A percentile compares a stretch with the other conserved stretches of the same genome.
These are phyloP conservation scores for Funneliformis caledonium DNA, from an alignment of 371 early-diverging fungal species.

Conservation along the genomic window DNA sequence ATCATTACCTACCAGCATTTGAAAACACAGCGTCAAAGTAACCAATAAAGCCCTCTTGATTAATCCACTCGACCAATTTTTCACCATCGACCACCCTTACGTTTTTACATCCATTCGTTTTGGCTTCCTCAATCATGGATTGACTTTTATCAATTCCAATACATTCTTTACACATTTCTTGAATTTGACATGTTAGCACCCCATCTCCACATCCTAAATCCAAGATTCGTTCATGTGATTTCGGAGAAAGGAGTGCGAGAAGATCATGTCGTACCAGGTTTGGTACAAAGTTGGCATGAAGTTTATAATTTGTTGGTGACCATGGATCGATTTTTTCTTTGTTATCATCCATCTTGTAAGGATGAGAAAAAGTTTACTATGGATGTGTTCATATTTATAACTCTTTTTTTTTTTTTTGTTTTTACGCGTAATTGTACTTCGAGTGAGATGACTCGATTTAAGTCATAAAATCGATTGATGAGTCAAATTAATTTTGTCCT, in stretches of 20 bases:
- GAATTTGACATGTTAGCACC: slow-evolving; percentile 59
- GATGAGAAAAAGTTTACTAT: too few relatives aligned
- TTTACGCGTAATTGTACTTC: too few relatives aligned
- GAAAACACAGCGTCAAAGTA: slow-evolving; percentile 68
- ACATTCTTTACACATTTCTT: slow-evolving; percentile 52
- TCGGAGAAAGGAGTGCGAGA: slow-evolving; percentile 11
- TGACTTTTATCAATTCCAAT: slow-evolving; percentile 68
- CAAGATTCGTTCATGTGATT: slow-evolving; percentile 48
- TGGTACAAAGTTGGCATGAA: slow-evolving; percentile 29
- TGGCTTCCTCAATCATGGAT: slow-evolving; percentile 64
- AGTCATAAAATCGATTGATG: too few relatives aligned
- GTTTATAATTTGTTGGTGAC: slow-evolving; percentile 21
- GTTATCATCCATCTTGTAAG: background rate
- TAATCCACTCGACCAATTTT: slow-evolving; percentile 54
- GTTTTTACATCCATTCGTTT: slow-evolving; percentile 43
- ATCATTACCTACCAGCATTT: slow-evolving; percentile 51
- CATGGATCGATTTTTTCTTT: slow-evolving; percentile 20
- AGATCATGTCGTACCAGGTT: background rate
- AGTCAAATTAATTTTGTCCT: too few relatives aligned
- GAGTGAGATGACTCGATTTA: too few relatives aligned
- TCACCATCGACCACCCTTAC: slow-evolving; percentile 62
- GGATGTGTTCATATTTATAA: too few relatives aligned
- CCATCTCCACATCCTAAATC: slow-evolving; percentile 81
- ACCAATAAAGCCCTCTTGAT: slow-evolving; percentile 45
- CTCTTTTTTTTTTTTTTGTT: too few relatives aligned